A percentile compares a stretch with the other conserved stretches of the same genome.
Evolutionary conservation across 306 rosid genomes (phyloP).

Genomic region (Medicago lupulina): DNA sequence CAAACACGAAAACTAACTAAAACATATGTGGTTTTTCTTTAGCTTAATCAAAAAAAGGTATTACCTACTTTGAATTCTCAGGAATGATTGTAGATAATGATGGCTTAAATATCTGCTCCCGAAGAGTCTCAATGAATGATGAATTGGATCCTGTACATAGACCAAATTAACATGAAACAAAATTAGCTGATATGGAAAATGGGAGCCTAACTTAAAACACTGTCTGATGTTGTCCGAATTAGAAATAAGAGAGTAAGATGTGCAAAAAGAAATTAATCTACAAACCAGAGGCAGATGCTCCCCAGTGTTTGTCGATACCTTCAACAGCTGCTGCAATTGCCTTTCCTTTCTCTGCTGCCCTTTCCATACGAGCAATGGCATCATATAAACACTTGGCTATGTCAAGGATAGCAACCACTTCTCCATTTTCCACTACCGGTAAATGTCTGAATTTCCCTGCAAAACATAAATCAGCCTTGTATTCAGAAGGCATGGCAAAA

Average conservation of each 20-base stretch:
- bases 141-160: constrained; percentile 75
- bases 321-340: constrained; percentile 99
- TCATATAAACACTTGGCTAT: constrained; percentile 96
- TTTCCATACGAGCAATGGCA: constrained; percentile 96
- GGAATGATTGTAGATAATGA: constrained; percentile 89
- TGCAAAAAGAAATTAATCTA: constrained; percentile 38
- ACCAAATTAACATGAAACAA: constrained; percentile 37
- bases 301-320: constrained; percentile 97
- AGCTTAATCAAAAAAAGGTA: constrained; percentile 50
- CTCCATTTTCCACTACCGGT: constrained; percentile 98
- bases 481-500: constrained; percentile 31
- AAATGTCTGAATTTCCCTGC: constrained; percentile 95
- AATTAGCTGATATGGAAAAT: background rate
- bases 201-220: constrained; percentile 25
- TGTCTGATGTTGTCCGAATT: constrained; percentile 15
- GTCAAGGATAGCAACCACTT: constrained; percentile 94
- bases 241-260: constrained; percentile 12
- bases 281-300: constrained; percentile 76
- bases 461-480: constrained; percentile 39
- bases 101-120: constrained; percentile 90
- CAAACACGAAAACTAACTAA: constrained; percentile 6
- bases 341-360: constrained; percentile 97
- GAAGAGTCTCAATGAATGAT: constrained; percentile 80
- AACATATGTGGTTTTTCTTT: constrained; percentile 6
- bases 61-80: constrained; percentile 99